Conservation (phyloP, 176 grass and related monocot species). For the Phragmites australis region DNA sequence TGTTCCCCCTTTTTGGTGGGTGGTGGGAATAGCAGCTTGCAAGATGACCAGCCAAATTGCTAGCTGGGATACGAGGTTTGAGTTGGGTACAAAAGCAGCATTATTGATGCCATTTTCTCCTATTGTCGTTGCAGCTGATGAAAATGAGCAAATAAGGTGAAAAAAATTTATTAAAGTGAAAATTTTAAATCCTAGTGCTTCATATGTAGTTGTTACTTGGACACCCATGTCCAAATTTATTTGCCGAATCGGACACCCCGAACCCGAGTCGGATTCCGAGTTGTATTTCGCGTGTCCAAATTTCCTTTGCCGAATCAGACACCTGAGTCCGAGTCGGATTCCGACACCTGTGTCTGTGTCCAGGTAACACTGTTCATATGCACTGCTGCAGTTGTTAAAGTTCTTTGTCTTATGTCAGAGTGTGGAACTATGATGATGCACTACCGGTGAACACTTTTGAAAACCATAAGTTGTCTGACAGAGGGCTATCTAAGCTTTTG, state of each 20-base stretch:
- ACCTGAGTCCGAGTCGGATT: too few relatives aligned
- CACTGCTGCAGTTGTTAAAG: slow-evolving; percentile 31
- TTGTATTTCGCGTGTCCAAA: too few relatives aligned
- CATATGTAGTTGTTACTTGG: too few relatives aligned
- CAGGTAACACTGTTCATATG: too few relatives aligned
- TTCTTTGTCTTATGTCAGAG: slow-evolving; percentile 55
- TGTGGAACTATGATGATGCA: slow-evolving; percentile 90
- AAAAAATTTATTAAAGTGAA: background rate
- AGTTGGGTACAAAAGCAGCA: slow-evolving; percentile 73
- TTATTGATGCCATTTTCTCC: slow-evolving; percentile 89
- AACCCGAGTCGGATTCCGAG: too few relatives aligned
- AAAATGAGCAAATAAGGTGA: slow-evolving; percentile 93
- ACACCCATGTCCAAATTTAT: too few relatives aligned
- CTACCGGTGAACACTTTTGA: slow-evolving; percentile 71
- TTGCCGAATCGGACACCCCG: too few relatives aligned
- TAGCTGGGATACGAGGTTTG: slow-evolving; percentile 93
- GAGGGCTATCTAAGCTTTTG: slow-evolving; percentile 83
- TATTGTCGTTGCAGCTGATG: slow-evolving; percentile 86
- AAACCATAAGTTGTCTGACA: slow-evolving; percentile 84
- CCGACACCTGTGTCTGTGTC: too few relatives aligned
- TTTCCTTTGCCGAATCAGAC: too few relatives aligned
- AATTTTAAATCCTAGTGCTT: slow-evolving; percentile 6
- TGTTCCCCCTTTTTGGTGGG: slow-evolving; percentile 12
- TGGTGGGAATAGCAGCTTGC: slow-evolving; percentile 57
- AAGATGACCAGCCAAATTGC: slow-evolving; percentile 95